Conservation (phyloP, 768 basidiomycete species). For the Plicaturopsis crispa region DNA sequence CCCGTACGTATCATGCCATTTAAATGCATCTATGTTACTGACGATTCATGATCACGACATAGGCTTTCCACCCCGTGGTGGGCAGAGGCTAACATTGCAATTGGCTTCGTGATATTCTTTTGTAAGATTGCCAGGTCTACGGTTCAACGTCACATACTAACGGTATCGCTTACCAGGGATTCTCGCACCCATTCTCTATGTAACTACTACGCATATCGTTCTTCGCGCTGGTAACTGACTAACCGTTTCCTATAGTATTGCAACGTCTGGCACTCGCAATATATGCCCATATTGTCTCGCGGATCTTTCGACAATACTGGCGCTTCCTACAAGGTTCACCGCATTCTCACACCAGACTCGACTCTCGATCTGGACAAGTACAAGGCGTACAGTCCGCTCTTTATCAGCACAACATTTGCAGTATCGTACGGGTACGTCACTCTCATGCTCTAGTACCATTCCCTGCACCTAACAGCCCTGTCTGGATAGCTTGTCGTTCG, state of each 20-base stretch:
- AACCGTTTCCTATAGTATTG: conserved; percentile 11
- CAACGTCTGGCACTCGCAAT: conserved; percentile 12
- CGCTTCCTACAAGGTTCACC: conserved; percentile 30
- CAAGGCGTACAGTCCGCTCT: conserved; percentile 38
- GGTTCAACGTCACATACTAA: background rate
- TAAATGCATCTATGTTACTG: background rate
- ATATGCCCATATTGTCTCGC: conserved; percentile 18
- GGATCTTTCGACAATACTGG: conserved; percentile 3
- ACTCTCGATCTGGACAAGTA: conserved; percentile 38
- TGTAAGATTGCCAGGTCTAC: no score
- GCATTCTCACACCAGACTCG: conserved; percentile 30
- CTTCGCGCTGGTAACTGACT: background rate
- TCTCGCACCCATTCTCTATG: conserved; percentile 15
- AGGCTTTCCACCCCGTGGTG: conserved; percentile 20
- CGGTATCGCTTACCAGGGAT: conserved; percentile 21
- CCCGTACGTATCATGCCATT: conserved; percentile 21
- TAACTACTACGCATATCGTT: conserved; percentile 6
- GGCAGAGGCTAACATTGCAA: conserved; percentile 30
- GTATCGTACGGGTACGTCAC: conserved; percentile 42
- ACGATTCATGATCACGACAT: background rate
- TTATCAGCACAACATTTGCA: conserved; percentile 46
- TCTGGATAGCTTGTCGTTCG: conserved; percentile 35
- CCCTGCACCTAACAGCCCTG: conserved; percentile 44
- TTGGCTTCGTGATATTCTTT: conserved; percentile 27
- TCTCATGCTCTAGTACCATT: no score